phyloP scores from a whole-genome alignment of 495 filamentous ascomycete species.

The Aspergillus avenaceus region DNA sequence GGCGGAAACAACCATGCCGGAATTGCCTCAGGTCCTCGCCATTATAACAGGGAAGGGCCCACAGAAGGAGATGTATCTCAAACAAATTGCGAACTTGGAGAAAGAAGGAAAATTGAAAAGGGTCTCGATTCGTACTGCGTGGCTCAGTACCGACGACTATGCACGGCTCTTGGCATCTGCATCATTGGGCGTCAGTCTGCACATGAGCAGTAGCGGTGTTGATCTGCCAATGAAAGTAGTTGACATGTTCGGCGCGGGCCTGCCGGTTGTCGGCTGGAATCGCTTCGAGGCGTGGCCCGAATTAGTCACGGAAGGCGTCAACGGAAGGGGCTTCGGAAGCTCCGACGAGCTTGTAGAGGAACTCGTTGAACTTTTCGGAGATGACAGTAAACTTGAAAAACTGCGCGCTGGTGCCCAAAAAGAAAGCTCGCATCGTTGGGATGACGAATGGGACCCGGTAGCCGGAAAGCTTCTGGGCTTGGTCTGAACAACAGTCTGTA shows the following conservation, averaged over 20 bases:
- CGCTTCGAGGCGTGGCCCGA: slow-evolving; percentile 83
- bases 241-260: slow-evolving; percentile 92
- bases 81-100: slow-evolving; percentile 56
- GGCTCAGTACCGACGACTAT: slow-evolving; percentile 80
- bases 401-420: slow-evolving; percentile 69
- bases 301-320: slow-evolving; percentile 78
- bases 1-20: slow-evolving; percentile 24
- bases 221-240: slow-evolving; percentile 99
- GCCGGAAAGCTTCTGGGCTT: slow-evolving; percentile 69
- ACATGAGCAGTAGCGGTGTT: slow-evolving; percentile 88
- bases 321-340: slow-evolving; percentile 76
- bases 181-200: slow-evolving; percentile 85
- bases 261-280: slow-evolving; percentile 84
- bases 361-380: slow-evolving; percentile 59
- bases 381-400: slow-evolving; percentile 47
- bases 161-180: slow-evolving; percentile 81
- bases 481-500: slow-evolving; percentile 7
- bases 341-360: slow-evolving; percentile 54
- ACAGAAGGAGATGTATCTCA: slow-evolving; percentile 68
- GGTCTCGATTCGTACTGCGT: slow-evolving; percentile 73
- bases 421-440: slow-evolving; percentile 80
- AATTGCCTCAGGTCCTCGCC: slow-evolving; percentile 64
- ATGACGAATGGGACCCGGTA: slow-evolving; percentile 87
- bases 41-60: slow-evolving; percentile 95
- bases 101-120: slow-evolving; percentile 55